These are phyloP conservation scores for Trifolium dubium DNA, from an alignment of 306 rosid species.

Conservation along the genomic window DNA sequence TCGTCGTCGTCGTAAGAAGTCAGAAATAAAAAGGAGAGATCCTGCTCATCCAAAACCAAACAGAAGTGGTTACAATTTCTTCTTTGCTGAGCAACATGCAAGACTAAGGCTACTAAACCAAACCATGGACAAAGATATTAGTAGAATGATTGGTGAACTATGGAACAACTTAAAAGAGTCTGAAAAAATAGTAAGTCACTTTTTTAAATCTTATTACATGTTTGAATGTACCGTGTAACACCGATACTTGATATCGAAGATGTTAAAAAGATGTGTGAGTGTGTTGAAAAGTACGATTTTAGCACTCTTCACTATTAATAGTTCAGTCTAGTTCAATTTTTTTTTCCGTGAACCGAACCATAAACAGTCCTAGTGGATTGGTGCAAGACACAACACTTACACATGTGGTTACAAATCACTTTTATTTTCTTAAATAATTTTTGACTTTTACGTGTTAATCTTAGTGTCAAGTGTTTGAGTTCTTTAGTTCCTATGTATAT, in stretches of 20 bases:
- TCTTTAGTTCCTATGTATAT: neutral
- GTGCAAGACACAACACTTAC: neutral
- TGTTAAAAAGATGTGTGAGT: too few relatives aligned
- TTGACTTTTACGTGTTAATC: too few relatives aligned
- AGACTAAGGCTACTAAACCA: conserved; percentile 78
- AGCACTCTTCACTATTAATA: too few relatives aligned
- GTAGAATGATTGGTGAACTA: conserved; percentile 84
- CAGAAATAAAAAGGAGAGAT: conserved; percentile 79
- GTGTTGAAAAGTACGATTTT: too few relatives aligned
- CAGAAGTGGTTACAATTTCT: conserved; percentile 90
- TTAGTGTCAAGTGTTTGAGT: neutral
- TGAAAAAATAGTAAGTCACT: conserved; percentile 62
- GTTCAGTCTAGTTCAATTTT: neutral
- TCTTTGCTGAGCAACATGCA: conserved; percentile 92
- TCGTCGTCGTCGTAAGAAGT: conserved; percentile 71
- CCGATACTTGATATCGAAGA: neutral
- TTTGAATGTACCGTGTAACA: neutral
- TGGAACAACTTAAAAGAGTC: conserved; percentile 78
- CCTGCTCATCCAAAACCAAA: conserved; percentile 93
- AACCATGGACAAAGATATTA: conserved; percentile 79
- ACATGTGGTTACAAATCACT: neutral
- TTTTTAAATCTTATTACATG: neutral
- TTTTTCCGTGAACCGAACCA: neutral
- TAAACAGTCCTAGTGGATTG: neutral
- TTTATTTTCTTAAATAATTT: too few relatives aligned